Conservation (phyloP, 371 early-diverging fungal genomes). For the Lichtheimia ornata region DNA sequence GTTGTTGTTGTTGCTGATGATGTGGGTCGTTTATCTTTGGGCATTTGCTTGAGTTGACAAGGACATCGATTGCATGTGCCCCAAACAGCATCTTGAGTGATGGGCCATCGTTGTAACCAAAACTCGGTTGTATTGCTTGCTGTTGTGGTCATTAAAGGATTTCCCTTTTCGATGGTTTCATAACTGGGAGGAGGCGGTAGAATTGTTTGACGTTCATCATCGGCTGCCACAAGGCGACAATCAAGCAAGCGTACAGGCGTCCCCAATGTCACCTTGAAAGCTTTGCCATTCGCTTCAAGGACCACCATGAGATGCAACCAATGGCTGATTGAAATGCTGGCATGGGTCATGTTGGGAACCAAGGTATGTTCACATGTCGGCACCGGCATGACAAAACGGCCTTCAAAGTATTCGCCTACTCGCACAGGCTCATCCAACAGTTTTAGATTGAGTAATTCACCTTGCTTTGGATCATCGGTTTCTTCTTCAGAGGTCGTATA, state of each 20-base stretch:
- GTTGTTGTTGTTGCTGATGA: no score
- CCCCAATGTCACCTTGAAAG: constrained; percentile 27
- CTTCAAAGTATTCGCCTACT: constrained; percentile 37
- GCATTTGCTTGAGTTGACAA: constrained; percentile 17
- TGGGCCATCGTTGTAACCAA: constrained; percentile 42
- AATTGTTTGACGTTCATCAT: constrained; percentile 69
- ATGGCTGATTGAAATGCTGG: constrained; percentile 32
- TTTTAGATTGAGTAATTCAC: constrained; percentile 28
- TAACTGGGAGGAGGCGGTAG: constrained; percentile 82
- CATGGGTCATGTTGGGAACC: constrained; percentile 29
- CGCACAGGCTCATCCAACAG: constrained; percentile 30
- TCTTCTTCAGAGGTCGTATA: background rate
- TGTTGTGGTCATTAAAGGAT: constrained; percentile 16
- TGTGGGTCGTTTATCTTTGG: background rate
- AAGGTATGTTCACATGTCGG: constrained; percentile 33
- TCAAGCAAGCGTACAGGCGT: constrained; percentile 39
- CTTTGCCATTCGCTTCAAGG: constrained; percentile 24
- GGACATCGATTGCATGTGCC: constrained; percentile 36
- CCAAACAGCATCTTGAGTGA: constrained; percentile 33
- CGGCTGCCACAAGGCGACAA: constrained; percentile 42
- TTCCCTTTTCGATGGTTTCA: constrained; percentile 58
- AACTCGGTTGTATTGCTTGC: constrained; percentile 14
- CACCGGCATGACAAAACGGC: constrained; percentile 39
- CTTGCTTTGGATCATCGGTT: background rate
- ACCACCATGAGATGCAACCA: constrained; percentile 31